phyloP scores from a whole-genome alignment of 495 filamentous ascomycete genomes.

The Aspergillus carlsbadensis region DNA sequence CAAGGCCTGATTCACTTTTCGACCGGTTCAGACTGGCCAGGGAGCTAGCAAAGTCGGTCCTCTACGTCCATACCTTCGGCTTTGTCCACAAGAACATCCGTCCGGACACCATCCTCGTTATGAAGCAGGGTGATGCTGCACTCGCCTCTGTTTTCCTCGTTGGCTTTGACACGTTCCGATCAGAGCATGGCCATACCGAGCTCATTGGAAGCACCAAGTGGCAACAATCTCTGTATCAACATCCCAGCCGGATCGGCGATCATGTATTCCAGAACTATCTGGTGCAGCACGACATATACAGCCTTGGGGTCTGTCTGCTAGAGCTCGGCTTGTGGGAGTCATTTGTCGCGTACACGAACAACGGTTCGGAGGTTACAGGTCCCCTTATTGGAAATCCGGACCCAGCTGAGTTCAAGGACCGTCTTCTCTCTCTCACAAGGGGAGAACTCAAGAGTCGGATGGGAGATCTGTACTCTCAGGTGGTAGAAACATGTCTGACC shows the following conservation, averaged over 20 bases:
- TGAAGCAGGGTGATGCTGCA: slow-evolving; percentile 10
- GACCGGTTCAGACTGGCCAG: slow-evolving; percentile 25
- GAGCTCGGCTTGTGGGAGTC: slow-evolving; percentile 44
- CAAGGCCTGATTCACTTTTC: background rate
- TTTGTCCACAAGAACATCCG: slow-evolving; percentile 51
- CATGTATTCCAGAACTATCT: slow-evolving; percentile 31
- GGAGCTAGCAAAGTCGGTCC: slow-evolving; percentile 34
- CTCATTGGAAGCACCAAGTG: slow-evolving; percentile 30
- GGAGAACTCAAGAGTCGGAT: background rate
- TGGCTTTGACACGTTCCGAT: slow-evolving; percentile 40
- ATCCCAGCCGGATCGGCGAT: slow-evolving; percentile 37
- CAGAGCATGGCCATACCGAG: slow-evolving; percentile 12
- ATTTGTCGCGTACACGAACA: slow-evolving; percentile 22
- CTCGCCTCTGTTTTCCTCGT: slow-evolving; percentile 33
- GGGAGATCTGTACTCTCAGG: background rate
- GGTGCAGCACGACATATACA: slow-evolving; percentile 53
- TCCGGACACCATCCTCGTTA: slow-evolving; percentile 40
- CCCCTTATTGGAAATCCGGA: no score
- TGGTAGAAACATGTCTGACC: background rate
- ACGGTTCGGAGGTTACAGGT: no score
- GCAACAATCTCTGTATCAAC: slow-evolving; percentile 41
- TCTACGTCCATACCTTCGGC: slow-evolving; percentile 37
- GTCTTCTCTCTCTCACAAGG: no score
- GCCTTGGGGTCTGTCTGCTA: slow-evolving; percentile 45
- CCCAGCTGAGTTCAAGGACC: no score